Conservation (phyloP, 1,139 yeast species). For the Protomyces pachydermus region DNA sequence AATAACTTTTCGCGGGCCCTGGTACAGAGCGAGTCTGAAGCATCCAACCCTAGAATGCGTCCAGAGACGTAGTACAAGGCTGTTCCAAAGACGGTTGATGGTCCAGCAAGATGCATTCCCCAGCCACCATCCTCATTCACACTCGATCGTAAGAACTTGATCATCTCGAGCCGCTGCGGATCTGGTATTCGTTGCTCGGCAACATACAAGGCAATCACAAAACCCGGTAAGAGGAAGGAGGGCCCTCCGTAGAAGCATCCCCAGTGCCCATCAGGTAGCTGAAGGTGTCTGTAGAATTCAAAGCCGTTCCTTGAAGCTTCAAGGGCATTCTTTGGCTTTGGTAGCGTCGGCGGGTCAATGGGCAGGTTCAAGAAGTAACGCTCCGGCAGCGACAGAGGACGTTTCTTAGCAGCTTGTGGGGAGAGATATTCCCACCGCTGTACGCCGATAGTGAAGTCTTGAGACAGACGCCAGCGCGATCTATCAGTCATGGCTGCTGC, state of each 20-base stretch:
- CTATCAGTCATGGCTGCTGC: slow-evolving; percentile 1
- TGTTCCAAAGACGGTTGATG: slow-evolving; percentile 93
- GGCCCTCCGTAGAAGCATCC: slow-evolving; percentile 97
- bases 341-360: slow-evolving; percentile 14
- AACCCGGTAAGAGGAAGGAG: slow-evolving; percentile 93
- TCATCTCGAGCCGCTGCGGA: slow-evolving; percentile 61
- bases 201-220: slow-evolving; percentile 68
- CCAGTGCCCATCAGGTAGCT: slow-evolving; percentile 69
- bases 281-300: slow-evolving; percentile 59
- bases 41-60: slow-evolving; percentile 68
- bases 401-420: neutral
- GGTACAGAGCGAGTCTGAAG: slow-evolving; percentile 70
- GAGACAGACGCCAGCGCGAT: slow-evolving; percentile 18
- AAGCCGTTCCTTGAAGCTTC: slow-evolving; percentile 75
- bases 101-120: slow-evolving; percentile 91
- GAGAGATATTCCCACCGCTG: slow-evolving; percentile 23
- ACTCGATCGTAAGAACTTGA: slow-evolving; percentile 53
- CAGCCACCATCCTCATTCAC: slow-evolving; percentile 99
- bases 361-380: slow-evolving; percentile 11
- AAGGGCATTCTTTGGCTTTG: slow-evolving; percentile 43
- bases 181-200: slow-evolving; percentile 65
- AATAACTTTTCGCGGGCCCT: slow-evolving; percentile 70
- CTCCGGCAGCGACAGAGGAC: slow-evolving; percentile 13
- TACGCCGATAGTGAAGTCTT: slow-evolving; percentile 7
- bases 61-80: slow-evolving; percentile 74